These are phyloP conservation scores for Acaromyces ingoldii DNA, from an alignment of 1,284 basidiomycete genomes.

Conservation along the genomic window DNA sequence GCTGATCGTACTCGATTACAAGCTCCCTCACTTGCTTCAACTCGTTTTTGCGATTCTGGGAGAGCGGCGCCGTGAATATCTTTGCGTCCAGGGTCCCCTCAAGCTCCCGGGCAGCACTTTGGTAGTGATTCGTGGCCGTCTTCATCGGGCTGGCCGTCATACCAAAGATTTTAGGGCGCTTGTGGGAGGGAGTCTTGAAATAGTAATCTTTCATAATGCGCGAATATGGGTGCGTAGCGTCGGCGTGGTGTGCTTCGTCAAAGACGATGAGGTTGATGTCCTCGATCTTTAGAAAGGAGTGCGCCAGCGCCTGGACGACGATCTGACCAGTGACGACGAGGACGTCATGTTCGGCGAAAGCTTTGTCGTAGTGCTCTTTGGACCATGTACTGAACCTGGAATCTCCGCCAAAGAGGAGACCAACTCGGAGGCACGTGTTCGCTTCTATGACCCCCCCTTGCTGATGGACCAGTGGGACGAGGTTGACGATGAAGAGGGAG, in stretches of 20 bases:
- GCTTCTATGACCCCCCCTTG: conserved; percentile 30
- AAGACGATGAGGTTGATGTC: conserved; percentile 32
- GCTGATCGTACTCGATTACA: conserved; percentile 27
- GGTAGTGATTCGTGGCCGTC: conserved; percentile 8
- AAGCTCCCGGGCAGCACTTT: conserved; percentile 17
- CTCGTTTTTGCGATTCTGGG: conserved; percentile 11
- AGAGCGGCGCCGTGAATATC: conserved; percentile 23
- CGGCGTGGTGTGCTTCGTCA: conserved; percentile 36
- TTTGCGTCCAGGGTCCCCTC: conserved; percentile 23
- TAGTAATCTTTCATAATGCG: conserved; percentile 37
- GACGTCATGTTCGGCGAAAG: conserved; percentile 14
- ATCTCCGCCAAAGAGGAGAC: conserved; percentile 23
- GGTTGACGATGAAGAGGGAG: too few relatives aligned
- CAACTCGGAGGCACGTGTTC: conserved; percentile 22
- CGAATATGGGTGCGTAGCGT: conserved; percentile 24
- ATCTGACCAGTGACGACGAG: conserved; percentile 33
- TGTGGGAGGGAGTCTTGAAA: conserved; percentile 2
- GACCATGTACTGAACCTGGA: conserved; percentile 11
- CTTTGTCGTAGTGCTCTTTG: not conserved
- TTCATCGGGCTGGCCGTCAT: conserved; percentile 39
- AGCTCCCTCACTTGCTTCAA: conserved; percentile 24
- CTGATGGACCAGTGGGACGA: conserved; percentile 36
- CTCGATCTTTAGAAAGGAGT: conserved; percentile 28
- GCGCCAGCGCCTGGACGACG: conserved; percentile 30
- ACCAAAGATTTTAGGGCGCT: conserved; percentile 36